Percentiles rank a stretch among this genome's conserved stretches.
Evolutionary conservation across 331 rosid species (phyloP).

Genomic region (Stylosanthes scabra): DNA sequence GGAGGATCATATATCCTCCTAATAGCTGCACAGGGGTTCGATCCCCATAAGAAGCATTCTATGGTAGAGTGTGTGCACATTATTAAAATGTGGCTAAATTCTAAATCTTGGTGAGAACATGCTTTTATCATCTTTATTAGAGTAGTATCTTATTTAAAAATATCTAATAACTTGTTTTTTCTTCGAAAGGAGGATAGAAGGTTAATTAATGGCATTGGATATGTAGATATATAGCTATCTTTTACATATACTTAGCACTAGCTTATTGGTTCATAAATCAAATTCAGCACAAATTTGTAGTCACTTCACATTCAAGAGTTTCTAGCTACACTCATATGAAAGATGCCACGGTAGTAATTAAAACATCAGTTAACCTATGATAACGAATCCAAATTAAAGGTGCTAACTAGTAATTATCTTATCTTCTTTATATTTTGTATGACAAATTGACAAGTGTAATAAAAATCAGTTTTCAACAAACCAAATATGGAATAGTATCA

Average conservation of each 20-base stretch:
- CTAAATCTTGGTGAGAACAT: too few species aligned
- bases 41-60: too few species aligned
- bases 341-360: not conserved
- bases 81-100: too few species aligned
- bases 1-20: too few species aligned
- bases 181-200: not conserved
- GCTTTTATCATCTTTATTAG: too few species aligned
- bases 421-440: not conserved
- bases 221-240: not conserved
- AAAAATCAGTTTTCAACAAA: not conserved
- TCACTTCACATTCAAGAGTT: conserved; percentile 10
- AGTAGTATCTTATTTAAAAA: not conserved
- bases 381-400: not conserved
- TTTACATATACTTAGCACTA: not conserved
- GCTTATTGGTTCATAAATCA: not conserved
- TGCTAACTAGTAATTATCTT: not conserved
- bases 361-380: too few species aligned
- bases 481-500: too few species aligned
- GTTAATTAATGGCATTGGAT: not conserved
- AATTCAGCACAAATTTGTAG: not conserved
- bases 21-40: too few species aligned
- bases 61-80: too few species aligned
- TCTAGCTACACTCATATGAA: not conserved
- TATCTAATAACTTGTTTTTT: too few species aligned
- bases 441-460: not conserved